Conservation (phyloP, 2,329 filamentous ascomycete genomes). For the Pseudovirgaria hyperparasitica region DNA sequence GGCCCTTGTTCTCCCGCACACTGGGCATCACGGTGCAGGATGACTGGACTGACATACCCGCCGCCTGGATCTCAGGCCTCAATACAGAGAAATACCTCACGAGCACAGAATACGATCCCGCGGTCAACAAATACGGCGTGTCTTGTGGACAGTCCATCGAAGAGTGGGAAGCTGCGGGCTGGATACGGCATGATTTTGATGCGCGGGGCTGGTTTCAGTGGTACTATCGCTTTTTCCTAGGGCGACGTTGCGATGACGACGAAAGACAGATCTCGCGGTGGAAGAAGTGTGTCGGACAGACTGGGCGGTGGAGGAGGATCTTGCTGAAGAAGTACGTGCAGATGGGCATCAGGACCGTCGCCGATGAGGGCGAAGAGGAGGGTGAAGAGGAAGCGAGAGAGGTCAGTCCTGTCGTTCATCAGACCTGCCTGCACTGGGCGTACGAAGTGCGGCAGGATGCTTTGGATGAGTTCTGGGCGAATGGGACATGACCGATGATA, state of each 20-base stretch:
- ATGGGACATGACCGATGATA: slow-evolving; percentile 5
- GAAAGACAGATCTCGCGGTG: slow-evolving; percentile 39
- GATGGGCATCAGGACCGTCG: slow-evolving; percentile 36
- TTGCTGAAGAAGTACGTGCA: slow-evolving; percentile 39
- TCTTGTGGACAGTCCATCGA: slow-evolving; percentile 41
- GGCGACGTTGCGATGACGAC: slow-evolving; percentile 39
- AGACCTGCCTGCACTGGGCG: slow-evolving; percentile 45
- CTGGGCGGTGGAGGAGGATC: slow-evolving; percentile 37
- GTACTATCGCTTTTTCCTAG: slow-evolving; percentile 41
- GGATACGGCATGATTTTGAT: slow-evolving; percentile 42
- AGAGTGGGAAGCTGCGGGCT: slow-evolving; percentile 42
- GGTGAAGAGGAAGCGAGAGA: slow-evolving; percentile 26
- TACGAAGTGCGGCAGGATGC: slow-evolving; percentile 39
- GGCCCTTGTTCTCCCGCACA: slow-evolving; percentile 32
- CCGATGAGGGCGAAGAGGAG: slow-evolving; percentile 30
- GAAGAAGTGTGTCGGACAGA: slow-evolving; percentile 40
- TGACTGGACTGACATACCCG: slow-evolving; percentile 36
- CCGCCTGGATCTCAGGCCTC: slow-evolving; percentile 30
- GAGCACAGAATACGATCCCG: slow-evolving; percentile 29
- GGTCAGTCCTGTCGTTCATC: slow-evolving; percentile 43
- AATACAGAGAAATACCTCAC: slow-evolving; percentile 28
- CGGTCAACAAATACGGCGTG: slow-evolving; percentile 41
- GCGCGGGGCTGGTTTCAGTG: slow-evolving; percentile 46
- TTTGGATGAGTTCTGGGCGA: slow-evolving; percentile 35
- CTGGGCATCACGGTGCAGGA: slow-evolving; percentile 30